These are phyloP conservation scores for Fusarium albidum DNA, from an alignment of 2,329 filamentous ascomycete genomes.

Conservation along the genomic window DNA sequence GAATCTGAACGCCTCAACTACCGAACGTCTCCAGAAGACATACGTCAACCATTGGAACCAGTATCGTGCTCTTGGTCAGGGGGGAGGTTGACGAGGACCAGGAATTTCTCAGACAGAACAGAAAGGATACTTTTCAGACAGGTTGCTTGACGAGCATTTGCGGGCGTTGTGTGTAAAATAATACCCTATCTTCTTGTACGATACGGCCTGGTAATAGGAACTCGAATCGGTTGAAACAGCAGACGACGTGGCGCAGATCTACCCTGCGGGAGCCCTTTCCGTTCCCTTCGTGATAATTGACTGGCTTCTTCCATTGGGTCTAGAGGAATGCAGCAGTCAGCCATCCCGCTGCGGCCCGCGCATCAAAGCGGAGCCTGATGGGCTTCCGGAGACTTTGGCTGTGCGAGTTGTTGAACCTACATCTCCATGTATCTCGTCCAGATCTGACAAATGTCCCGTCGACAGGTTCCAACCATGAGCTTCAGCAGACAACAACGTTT, in stretches of 20 bases:
- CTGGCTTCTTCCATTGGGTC: slow-evolving; percentile 16
- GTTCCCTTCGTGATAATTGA: slow-evolving; percentile 1
- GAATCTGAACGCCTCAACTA: slow-evolving; percentile 45
- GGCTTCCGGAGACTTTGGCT: not conserved
- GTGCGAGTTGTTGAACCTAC: no score
- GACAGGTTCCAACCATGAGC: no score
- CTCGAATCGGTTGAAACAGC: slow-evolving; percentile 30
- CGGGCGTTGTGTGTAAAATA: slow-evolving; percentile 35
- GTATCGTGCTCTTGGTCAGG: slow-evolving; percentile 37
- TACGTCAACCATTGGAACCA: slow-evolving; percentile 52
- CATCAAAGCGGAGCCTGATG: slow-evolving; percentile 12
- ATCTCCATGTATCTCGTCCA: no score
- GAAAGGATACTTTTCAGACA: slow-evolving; percentile 1
- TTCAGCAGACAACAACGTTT: no score
- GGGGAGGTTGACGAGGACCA: not conserved
- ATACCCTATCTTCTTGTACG: slow-evolving; percentile 35
- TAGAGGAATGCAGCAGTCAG: slow-evolving; percentile 14
- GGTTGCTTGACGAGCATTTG: slow-evolving; percentile 32
- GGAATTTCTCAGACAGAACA: slow-evolving; percentile 1
- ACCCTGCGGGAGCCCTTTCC: slow-evolving; percentile 18
- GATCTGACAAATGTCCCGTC: no score
- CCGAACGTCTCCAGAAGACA: slow-evolving; percentile 39
- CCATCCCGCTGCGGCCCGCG: slow-evolving; percentile 25
- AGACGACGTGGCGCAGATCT: slow-evolving; percentile 31
- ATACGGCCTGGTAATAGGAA: slow-evolving; percentile 26